These are phyloP conservation scores for Syzygium aromaticum DNA, from an alignment of 345 rosid genomes.

Conservation along the genomic window DNA sequence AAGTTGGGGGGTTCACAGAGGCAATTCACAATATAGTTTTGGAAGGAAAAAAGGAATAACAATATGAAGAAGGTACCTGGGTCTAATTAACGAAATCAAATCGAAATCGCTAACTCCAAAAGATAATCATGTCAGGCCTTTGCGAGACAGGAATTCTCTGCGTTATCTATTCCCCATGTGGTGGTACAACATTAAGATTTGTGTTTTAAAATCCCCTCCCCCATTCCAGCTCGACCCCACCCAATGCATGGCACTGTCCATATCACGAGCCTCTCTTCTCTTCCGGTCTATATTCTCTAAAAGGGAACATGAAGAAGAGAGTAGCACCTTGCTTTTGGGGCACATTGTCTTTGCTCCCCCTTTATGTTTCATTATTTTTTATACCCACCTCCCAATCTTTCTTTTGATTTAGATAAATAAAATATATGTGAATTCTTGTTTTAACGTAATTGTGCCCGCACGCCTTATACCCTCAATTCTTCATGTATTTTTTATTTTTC, in stretches of 20 bases:
- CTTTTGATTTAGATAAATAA: not conserved
- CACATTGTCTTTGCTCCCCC: not conserved
- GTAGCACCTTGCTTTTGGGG: not conserved
- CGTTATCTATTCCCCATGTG: slow-evolving; percentile 12
- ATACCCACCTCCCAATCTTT: not conserved
- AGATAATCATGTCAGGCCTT: slow-evolving; percentile 39
- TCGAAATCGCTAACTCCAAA: not conserved
- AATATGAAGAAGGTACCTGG: not conserved
- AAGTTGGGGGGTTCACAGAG: too few species aligned
- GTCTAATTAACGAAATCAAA: not conserved
- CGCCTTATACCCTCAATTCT: too few species aligned
- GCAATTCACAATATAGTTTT: not conserved
- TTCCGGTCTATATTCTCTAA: not conserved
- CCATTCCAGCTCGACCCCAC: not conserved
- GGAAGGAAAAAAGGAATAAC: not conserved
- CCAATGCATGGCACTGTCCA: not conserved
- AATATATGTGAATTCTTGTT: too few species aligned
- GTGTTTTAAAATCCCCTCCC: not conserved
- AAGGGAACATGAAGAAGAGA: not conserved
- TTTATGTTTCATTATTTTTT: not conserved
- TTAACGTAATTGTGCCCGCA: too few species aligned
- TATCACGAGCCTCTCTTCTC: not conserved
- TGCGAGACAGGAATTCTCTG: slow-evolving; percentile 33
- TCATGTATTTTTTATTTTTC: too few species aligned
- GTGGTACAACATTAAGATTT: not conserved